Conservation (phyloP, 257 asterid species). For the Gentiana macrophylla region DNA sequence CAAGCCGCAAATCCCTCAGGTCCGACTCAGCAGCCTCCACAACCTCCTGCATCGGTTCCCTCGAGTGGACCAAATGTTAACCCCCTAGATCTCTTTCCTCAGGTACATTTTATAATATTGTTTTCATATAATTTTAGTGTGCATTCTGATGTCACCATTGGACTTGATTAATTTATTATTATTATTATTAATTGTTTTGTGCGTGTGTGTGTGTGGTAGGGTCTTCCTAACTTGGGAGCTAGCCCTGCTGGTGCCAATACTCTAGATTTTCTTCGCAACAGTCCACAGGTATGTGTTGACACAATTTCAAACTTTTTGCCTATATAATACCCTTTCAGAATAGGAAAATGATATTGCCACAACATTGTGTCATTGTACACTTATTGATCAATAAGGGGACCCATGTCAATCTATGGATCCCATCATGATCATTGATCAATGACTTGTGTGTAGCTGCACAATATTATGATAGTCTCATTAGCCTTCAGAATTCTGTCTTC, state of each 20-base stretch:
- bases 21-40: constrained; percentile 44
- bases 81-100: constrained; percentile 77
- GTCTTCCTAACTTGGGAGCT: constrained; percentile 49
- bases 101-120: constrained; percentile 27
- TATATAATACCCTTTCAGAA: too few species aligned
- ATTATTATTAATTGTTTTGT: not conserved
- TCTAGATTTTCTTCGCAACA: constrained; percentile 66
- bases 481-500: too few species aligned
- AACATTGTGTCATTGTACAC: too few species aligned
- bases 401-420: too few species aligned
- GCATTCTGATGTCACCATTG: too few species aligned
- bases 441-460: too few species aligned
- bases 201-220: constrained; percentile 23
- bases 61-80: constrained; percentile 66
- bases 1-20: constrained; percentile 32
- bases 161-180: not conserved
- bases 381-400: too few species aligned
- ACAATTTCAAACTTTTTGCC: not conserved
- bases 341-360: too few species aligned
- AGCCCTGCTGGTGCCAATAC: constrained; percentile 53
- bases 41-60: constrained; percentile 45
- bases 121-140: not conserved
- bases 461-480: too few species aligned
- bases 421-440: too few species aligned
- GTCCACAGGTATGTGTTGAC: constrained; percentile 45